phyloP scores from a whole-genome alignment of 495 filamentous ascomycete genomes.

The Aspergillus hancockii region DNA sequence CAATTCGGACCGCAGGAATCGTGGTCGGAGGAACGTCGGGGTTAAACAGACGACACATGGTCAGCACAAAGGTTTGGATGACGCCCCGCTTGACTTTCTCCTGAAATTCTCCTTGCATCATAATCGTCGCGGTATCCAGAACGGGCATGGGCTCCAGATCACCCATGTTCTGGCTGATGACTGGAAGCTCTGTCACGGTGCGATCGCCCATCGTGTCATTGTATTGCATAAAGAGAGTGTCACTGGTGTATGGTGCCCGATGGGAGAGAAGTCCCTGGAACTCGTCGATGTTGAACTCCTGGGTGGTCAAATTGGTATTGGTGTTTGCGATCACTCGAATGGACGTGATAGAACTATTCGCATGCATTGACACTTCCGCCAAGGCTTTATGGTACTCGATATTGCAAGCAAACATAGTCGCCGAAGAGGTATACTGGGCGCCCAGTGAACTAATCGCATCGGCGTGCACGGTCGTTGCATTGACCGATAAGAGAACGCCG shows the following conservation, averaged over 20 bases:
- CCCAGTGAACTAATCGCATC: slow-evolving; percentile 10
- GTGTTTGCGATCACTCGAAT: slow-evolving; percentile 26
- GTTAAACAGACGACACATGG: slow-evolving; percentile 40
- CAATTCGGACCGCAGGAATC: slow-evolving; percentile 25
- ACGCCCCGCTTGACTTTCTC: slow-evolving; percentile 34
- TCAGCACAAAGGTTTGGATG: slow-evolving; percentile 38
- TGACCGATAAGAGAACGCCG: slow-evolving; percentile 39
- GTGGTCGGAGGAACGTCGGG: slow-evolving; percentile 27
- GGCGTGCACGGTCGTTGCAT: slow-evolving; percentile 23
- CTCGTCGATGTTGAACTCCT: slow-evolving; percentile 36
- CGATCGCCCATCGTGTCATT: slow-evolving; percentile 33
- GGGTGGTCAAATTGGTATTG: slow-evolving; percentile 19
- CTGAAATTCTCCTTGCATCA: slow-evolving; percentile 35
- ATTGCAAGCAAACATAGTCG: slow-evolving; percentile 39
- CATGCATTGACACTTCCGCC: slow-evolving; percentile 38
- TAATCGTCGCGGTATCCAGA: slow-evolving; percentile 34
- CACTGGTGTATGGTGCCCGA: slow-evolving; percentile 42
- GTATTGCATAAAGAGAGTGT: slow-evolving; percentile 36
- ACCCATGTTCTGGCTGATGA: slow-evolving; percentile 38
- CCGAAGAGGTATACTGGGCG: slow-evolving; percentile 27
- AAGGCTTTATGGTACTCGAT: slow-evolving; percentile 35
- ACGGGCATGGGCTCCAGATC: slow-evolving; percentile 37
- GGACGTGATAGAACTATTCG: slow-evolving; percentile 41
- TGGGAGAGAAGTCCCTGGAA: slow-evolving; percentile 39
- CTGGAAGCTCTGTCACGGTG: slow-evolving; percentile 36